Evolutionary conservation across 306 rosid genomes (phyloP).

Genomic region (Cucurbita pepo): DNA sequence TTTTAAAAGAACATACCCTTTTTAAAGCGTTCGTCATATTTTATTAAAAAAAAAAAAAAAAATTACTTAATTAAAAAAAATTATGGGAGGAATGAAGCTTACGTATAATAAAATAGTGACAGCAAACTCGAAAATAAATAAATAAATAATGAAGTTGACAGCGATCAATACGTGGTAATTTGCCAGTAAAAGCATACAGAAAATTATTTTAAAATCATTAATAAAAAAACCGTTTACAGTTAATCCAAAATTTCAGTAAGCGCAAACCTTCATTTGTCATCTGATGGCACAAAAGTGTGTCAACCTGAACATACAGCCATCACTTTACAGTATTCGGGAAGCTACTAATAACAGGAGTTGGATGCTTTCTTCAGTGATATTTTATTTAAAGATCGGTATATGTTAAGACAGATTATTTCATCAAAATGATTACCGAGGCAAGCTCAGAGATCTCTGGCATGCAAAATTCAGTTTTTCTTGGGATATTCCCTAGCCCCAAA

Average conservation of each 20-base stretch:
- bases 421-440: background rate
- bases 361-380: background rate
- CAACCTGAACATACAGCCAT: background rate
- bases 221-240: background rate
- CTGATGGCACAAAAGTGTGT: background rate
- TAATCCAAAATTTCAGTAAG: background rate
- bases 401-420: background rate
- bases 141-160: too few relatives aligned
- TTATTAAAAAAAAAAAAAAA: background rate
- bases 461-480: slow-evolving; percentile 17
- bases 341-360: background rate
- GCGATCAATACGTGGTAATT: too few relatives aligned
- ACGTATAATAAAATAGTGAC: background rate
- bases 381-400: background rate
- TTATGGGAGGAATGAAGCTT: background rate
- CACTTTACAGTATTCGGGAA: background rate
- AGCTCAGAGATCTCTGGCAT: background rate
- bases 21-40: background rate
- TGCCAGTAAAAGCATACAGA: background rate
- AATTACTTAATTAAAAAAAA: background rate
- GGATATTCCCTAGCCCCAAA: slow-evolving; percentile 86
- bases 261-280: background rate
- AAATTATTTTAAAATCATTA: background rate
- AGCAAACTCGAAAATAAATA: too few relatives aligned
- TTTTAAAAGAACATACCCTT: background rate